A percentile compares a stretch with the other conserved stretches of the same genome.
These are phyloP conservation scores for Trypanosoma melophagium DNA, from an alignment of 208 protist species.

Conservation along the genomic window DNA sequence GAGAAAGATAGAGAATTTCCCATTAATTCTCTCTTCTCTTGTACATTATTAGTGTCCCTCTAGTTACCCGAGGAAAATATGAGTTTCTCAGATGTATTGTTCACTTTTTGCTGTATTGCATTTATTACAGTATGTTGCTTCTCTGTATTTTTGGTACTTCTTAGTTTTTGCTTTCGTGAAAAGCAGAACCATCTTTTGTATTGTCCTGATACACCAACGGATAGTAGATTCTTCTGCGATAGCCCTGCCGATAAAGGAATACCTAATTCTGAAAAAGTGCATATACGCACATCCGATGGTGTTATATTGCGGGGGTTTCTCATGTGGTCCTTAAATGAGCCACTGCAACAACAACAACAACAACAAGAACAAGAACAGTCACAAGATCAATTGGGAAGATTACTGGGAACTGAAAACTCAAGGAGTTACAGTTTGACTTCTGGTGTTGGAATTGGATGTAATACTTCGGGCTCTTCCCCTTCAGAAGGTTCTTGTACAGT, in stretches of 20 bases:
- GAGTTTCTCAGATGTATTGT: conserved; percentile 20
- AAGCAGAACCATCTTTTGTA: conserved; percentile 73
- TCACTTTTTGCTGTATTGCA: conserved; percentile 20
- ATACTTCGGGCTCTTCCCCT: background rate
- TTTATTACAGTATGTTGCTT: conserved; percentile 11
- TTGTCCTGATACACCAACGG: conserved; percentile 54
- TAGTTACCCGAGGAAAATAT: conserved; percentile 4
- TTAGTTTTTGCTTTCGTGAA: conserved; percentile 34
- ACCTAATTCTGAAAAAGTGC: conserved; percentile 55
- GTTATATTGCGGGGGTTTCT: conserved; percentile 73
- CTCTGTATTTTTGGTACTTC: conserved; percentile 26
- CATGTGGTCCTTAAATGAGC: conserved; percentile 53
- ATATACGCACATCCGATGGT: conserved; percentile 65
- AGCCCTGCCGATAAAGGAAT: conserved; percentile 55
- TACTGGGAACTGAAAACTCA: too few relatives aligned
- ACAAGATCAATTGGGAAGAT: too few relatives aligned
- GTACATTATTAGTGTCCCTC: background rate
- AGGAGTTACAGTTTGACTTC: too few relatives aligned
- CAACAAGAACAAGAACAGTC: too few relatives aligned
- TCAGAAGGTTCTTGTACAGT: background rate
- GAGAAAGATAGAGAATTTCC: background rate
- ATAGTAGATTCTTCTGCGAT: conserved; percentile 58
- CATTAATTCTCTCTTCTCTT: conserved; percentile 1
- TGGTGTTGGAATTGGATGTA: background rate
- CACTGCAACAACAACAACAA: conserved; percentile 6